Conservation (phyloP, 2,329 filamentous ascomycete genomes). For the Grosmannia huntii region DNA sequence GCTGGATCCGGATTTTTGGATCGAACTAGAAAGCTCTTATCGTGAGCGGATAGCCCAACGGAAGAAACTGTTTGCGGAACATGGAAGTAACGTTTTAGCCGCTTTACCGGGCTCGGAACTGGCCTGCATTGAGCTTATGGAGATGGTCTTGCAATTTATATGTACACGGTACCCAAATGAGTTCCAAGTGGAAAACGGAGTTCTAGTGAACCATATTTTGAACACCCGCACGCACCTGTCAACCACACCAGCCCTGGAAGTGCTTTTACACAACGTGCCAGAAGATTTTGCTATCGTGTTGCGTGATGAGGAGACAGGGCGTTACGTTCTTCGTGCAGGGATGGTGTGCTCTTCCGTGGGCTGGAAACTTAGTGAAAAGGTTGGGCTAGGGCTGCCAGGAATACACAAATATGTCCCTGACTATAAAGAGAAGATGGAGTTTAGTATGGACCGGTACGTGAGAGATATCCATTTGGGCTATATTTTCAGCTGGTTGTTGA, state of each 20-base stretch:
- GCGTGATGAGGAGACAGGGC: conserved; percentile 55
- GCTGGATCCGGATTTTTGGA: conserved; percentile 73
- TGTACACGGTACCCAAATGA: conserved; percentile 64
- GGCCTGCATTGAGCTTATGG: conserved; percentile 77
- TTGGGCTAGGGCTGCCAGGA: conserved; percentile 53
- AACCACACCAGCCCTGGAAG: conserved; percentile 49
- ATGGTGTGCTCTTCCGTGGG: conserved; percentile 68
- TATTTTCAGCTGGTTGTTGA: not conserved
- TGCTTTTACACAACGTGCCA: conserved; percentile 65
- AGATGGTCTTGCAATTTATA: conserved; percentile 73
- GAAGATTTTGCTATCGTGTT: conserved; percentile 75
- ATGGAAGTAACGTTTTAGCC: conserved; percentile 53
- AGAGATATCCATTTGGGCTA: not conserved
- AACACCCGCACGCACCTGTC: conserved; percentile 47
- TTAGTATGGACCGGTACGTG: conserved; percentile 71
- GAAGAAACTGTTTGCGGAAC: conserved; percentile 46
- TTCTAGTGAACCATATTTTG: conserved; percentile 59
- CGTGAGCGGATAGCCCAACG: conserved; percentile 54
- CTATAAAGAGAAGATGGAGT: conserved; percentile 78
- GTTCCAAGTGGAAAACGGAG: conserved; percentile 41
- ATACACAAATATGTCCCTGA: conserved; percentile 69
- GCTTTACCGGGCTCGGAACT: conserved; percentile 63
- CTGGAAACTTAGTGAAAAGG: conserved; percentile 66
- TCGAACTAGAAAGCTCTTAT: conserved; percentile 75
- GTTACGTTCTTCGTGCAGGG: conserved; percentile 63